Base-by-base conservation (phyloP, 2,329 filamentous ascomycete species). In the Setomelanomma holmii region DNA sequence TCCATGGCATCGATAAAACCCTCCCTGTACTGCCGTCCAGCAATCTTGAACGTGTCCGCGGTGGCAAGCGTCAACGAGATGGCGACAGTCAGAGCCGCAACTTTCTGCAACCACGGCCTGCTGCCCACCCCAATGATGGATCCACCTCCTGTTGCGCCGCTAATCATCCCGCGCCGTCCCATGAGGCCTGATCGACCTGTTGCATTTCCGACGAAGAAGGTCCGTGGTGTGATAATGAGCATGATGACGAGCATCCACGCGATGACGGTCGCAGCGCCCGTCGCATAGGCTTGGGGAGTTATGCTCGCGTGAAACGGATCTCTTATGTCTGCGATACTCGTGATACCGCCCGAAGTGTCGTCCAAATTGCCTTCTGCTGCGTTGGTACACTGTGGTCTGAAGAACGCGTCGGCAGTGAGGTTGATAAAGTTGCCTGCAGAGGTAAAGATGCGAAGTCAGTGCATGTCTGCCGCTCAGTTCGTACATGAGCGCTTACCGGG, bases 251-350 rank as follows among this genome's bases (percentile, higher is more conserved):
- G 85, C 71, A 96, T 89, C 77, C 96, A 98, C 42, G 92, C 89
- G 43, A 96, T 88, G 49, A 96, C 89, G 0, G 93, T 98, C 16
- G 91, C 91, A 14, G 92, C 90, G 49, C 92, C 92, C 47, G 98
- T 89, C 40, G 93, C 93, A 71, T 97, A 99, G 66, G 90, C 89
- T 75, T 96, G 92, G 12, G 95, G 93, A 39, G 95, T 93, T 17
- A 91, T 92, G 33, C 93, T 96, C 48, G 93, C 89, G 75, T 96
- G 96, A 75, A 99, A 99, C 7, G 92, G 92, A 67, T 96, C 91
- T 58, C 85, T 83, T 48, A 90, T 85, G 73, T 92, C 86, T 54
- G 87, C 84, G 57, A 87, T 75, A 54, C 80, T 79, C 36, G 80
- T 78, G 47, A 72, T 49, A 51, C 69, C 66, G 30, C 76, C 64